A percentile compares a stretch with the other conserved stretches of the same genome.
Conservation (phyloP, 768 basidiomycete genomes). For the Auricularia cornea region DNA sequence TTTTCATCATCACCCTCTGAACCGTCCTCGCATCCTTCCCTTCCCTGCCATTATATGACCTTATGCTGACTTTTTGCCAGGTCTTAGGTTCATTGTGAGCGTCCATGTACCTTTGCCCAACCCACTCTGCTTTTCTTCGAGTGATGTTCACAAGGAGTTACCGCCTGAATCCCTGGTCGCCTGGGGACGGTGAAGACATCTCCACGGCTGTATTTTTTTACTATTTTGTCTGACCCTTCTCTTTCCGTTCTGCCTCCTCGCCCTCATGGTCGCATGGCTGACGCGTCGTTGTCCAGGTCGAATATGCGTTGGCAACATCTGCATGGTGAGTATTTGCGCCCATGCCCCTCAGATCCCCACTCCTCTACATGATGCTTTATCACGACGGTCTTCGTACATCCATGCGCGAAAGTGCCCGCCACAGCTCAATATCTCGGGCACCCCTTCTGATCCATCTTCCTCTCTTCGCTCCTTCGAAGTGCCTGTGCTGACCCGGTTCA, state of each 20-base stretch:
- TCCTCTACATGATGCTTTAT: conserved; percentile 50
- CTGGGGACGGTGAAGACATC: neutral
- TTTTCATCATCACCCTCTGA: conserved; percentile 1
- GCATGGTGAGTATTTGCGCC: neutral
- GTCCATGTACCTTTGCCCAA: neutral
- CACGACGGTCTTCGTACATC: conserved; percentile 91
- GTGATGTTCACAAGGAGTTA: conserved; percentile 1
- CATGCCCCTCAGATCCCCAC: neutral
- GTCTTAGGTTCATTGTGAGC: no score
- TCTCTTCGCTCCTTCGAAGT: neutral
- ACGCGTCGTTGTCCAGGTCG: neutral
- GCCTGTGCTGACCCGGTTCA: neutral
- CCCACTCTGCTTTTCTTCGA: neutral
- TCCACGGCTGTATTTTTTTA: conserved; percentile 1
- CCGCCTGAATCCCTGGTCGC: neutral
- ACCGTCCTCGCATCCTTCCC: neutral
- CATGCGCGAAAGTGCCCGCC: conserved; percentile 86
- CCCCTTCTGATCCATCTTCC: conserved; percentile 51
- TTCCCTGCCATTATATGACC: neutral
- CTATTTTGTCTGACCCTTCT: neutral
- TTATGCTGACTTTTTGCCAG: neutral
- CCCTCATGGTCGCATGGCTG: neutral
- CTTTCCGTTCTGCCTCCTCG: neutral
- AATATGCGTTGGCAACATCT: no score
- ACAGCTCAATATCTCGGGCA: conserved; percentile 81